Base-by-base conservation (phyloP, 108 stramenopile genomes). In the Stephanodiscus minutulus region DNA sequence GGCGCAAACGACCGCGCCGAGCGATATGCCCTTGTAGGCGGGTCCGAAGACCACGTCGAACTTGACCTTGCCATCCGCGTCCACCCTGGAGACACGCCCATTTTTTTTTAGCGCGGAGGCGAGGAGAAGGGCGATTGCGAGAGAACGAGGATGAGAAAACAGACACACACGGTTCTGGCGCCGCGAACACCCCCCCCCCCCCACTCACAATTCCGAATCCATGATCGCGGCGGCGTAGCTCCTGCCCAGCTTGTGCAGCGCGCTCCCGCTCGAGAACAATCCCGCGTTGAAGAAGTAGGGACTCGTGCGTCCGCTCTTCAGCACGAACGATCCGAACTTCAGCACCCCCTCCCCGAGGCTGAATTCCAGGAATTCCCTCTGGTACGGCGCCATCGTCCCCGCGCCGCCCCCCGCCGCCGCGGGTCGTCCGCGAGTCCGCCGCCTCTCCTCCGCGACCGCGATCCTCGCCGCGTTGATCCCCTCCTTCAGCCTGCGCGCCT, bases 211-310 rank as follows among this genome's bases (percentile, higher is more conserved):
- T 82, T 86, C 80, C n/a, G 93, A 86, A 15, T 82, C 68, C 86
- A 93, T 85, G 59, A 99, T 96, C 28, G 96, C 85, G 11, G 89
- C 83, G 1, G 98, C 97, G 72, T 99, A 99, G 28, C 87, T 91
- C 44, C 79, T 87, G 24, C 96, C 96, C 12, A 99, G 84, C 72
- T 87, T 85, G 68, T 82, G 83, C 55, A 97, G 58, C 18, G 94
- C 88, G 49, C 81, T 82, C 10, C 97, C 97, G 29, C 86, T 76
- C 57, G 87, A 85, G 77, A 97, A 96, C 46, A 92, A 73, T 46
- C 98, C 98, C 7, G 99, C 99, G 81, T 99, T 99, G 87, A 99
- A 99, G 73, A 99, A 99, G 84, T 99, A 99, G 0, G 99, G 99
- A n/a, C 95, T 96, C 4, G 84, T 89, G 43, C 99, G 86, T 58